Evolutionary conservation across 1,284 basidiomycete genomes (phyloP), one percentile per base, ranked within the genome.

Genomic region (Irpex rosettiformis): DNA sequence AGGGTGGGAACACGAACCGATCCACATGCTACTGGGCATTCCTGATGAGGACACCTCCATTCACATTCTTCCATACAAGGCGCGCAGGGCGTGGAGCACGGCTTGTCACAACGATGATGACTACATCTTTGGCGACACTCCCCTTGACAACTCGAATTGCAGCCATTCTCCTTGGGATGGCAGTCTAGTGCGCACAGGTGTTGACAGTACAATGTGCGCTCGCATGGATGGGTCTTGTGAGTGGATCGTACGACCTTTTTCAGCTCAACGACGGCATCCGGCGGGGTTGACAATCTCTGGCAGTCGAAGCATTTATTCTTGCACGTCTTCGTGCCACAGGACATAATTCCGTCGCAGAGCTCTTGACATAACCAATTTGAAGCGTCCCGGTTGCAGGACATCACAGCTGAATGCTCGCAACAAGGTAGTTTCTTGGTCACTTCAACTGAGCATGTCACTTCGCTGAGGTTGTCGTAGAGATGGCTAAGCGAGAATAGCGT

Each of bases 21-120:
- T 11, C 85, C 86, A 64, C 89, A 91, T 0, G 84, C 78, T 10
- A 88, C 77, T 1, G 80, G 80, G 60, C 88, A 90, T 3, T 57
- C 51, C 27, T 76, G 65, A 62, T 88, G 84, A 13, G 73, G 62
- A 65, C 87, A 89, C 66, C 55, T 78, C 84, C 86, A 89, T 2
- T 71, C 72, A 64, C 87, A 89, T 1, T 75, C 69, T 60, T 84
- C 77, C 64, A 82, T 77, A 66, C 89, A 90, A 0, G 85, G 85
- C 0, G 81, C 75, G 66, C 89, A 90, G 0, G 79, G 77, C 1
- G 66, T 70, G 4, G 75, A 79, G 65, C 88, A 90, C 13, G 67
- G 61, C 18, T 71, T 65, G 2, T 64, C 69, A 66, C 85, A 89
- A 13, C 64, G 66, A 2, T 77, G 70, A 66, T 88, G 85, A n/a